Percentiles rank a stretch among this genome's conserved stretches.
phyloP scores from a whole-genome alignment of 768 basidiomycete species.

The Hericium erinaceus region DNA sequence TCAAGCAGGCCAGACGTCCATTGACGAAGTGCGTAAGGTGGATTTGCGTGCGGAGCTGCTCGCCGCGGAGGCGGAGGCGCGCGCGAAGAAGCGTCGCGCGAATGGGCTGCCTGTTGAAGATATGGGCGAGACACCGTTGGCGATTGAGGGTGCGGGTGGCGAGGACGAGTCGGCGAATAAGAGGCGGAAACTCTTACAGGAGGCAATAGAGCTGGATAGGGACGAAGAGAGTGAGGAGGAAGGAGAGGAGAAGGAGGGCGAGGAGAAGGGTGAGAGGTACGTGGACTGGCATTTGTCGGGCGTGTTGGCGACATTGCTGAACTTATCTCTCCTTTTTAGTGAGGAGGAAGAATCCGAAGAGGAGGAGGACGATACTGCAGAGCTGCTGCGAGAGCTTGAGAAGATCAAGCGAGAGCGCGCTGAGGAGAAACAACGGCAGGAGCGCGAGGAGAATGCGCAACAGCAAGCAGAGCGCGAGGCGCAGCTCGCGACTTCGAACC shows the following conservation, averaged over 20 bases:
- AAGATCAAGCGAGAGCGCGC: constrained; percentile 96
- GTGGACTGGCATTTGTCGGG: constrained; percentile 3
- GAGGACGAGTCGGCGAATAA: constrained; percentile 67
- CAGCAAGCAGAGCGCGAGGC: constrained; percentile 58
- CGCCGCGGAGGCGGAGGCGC: constrained; percentile 78
- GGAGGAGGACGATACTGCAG: constrained; percentile 89
- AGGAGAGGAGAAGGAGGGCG: constrained; percentile 27
- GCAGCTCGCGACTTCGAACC: constrained; percentile 82
- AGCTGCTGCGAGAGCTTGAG: constrained; percentile 91
- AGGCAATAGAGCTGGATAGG: constrained; percentile 80
- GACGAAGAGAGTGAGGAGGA: constrained; percentile 79
- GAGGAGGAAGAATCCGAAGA: constrained; percentile 48
- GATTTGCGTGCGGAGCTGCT: constrained; percentile 82
- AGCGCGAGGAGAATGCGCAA: constrained; percentile 60
- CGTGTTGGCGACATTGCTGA: constrained; percentile 21
- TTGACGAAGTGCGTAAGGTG: constrained; percentile 61
- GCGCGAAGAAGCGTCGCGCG: constrained; percentile 87
- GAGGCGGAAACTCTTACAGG: constrained; percentile 79
- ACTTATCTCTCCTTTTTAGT: constrained; percentile 11
- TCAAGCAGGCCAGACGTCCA: constrained; percentile 85
- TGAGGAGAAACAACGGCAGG: constrained; percentile 80
- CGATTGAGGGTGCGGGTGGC: constrained; percentile 30
- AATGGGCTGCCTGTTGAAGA: constrained; percentile 46
- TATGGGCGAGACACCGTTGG: constrained; percentile 25
- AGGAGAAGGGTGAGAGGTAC: constrained; percentile 39